A percentile compares a stretch with the other conserved stretches of the same genome.
These are phyloP conservation scores for Mucuna pruriens DNA, from an alignment of 306 rosid genomes.

Conservation along the genomic window DNA sequence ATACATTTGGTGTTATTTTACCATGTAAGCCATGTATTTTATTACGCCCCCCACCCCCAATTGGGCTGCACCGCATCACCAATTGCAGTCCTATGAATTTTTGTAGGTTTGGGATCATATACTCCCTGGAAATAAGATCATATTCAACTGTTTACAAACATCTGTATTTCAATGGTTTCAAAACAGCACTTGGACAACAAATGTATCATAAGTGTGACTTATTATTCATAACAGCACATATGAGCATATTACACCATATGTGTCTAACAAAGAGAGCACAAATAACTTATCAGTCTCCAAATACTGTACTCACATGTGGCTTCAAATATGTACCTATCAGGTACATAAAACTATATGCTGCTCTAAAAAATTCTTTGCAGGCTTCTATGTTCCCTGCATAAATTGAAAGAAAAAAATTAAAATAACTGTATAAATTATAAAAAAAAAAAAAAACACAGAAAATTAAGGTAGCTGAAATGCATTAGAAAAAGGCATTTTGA, in stretches of 20 bases:
- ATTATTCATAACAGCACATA: conserved; percentile 18
- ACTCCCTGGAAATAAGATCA: not conserved
- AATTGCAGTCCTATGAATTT: not conserved
- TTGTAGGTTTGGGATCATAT: not conserved
- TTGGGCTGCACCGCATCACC: not conserved
- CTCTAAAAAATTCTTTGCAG: conserved; percentile 68
- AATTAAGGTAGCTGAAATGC: not conserved
- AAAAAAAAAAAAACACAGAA: conserved; percentile 16
- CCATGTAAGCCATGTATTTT: not conserved
- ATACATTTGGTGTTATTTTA: not conserved
- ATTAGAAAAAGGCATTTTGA: not conserved
- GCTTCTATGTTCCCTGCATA: conserved; percentile 76
- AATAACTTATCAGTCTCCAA: not conserved
- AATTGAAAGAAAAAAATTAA: conserved; percentile 30
- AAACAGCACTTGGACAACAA: not conserved
- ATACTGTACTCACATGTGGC: conserved; percentile 76
- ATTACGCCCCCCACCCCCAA: not conserved
- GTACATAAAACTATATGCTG: conserved; percentile 71
- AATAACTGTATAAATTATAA: no score
- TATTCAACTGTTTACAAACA: not conserved
- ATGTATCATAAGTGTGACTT: not conserved
- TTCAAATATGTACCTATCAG: conserved; percentile 82
- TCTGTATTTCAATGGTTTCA: not conserved
- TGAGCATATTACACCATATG: conserved; percentile 15
- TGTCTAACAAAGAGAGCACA: conserved; percentile 7